phyloP scores from a whole-genome alignment of 73 alveolate genomes.

The Tetrahymena malaccensis region DNA sequence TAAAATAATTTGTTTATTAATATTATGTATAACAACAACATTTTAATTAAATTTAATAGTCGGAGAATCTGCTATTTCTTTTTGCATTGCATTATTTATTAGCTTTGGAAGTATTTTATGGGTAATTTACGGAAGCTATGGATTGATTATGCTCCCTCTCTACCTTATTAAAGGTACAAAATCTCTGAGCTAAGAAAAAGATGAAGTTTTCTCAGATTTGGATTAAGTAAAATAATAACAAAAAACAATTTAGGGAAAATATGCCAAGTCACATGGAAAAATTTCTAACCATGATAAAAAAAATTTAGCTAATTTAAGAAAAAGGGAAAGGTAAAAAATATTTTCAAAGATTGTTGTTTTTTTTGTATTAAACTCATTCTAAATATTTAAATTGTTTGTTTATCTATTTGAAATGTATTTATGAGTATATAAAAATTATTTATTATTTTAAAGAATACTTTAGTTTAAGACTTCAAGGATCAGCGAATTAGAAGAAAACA shows the following conservation, averaged over 20 bases:
- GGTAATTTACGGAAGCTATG: conserved; percentile 54
- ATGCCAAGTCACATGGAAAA: conserved; percentile 47
- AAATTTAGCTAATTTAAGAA: conserved; percentile 38
- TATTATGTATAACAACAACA: background rate
- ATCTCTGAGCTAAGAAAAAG: conserved; percentile 56
- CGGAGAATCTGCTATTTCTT: conserved; percentile 34
- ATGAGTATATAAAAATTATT: too few species aligned
- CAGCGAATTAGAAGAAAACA: conserved; percentile 16
- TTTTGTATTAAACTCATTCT: too few species aligned
- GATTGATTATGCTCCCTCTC: conserved; percentile 58
- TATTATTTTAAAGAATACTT: conserved; percentile 4
- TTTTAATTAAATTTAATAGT: background rate
- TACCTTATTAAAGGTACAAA: conserved; percentile 61
- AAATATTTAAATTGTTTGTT: too few species aligned
- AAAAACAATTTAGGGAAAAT: conserved; percentile 62
- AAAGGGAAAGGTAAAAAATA: conserved; percentile 44
- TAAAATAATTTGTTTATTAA: background rate
- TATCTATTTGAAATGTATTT: too few species aligned
- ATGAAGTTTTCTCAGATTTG: conserved; percentile 40
- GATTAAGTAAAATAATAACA: conserved; percentile 60
- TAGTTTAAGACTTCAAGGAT: conserved; percentile 22
- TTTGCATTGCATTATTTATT: conserved; percentile 36
- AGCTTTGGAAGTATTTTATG: conserved; percentile 48
- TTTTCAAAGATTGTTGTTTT: too few species aligned
- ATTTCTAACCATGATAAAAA: conserved; percentile 46